Evolutionary conservation across 768 basidiomycete species (phyloP), one percentile per base, ranked within the genome.

Genomic region (Suillus weaverae): DNA sequence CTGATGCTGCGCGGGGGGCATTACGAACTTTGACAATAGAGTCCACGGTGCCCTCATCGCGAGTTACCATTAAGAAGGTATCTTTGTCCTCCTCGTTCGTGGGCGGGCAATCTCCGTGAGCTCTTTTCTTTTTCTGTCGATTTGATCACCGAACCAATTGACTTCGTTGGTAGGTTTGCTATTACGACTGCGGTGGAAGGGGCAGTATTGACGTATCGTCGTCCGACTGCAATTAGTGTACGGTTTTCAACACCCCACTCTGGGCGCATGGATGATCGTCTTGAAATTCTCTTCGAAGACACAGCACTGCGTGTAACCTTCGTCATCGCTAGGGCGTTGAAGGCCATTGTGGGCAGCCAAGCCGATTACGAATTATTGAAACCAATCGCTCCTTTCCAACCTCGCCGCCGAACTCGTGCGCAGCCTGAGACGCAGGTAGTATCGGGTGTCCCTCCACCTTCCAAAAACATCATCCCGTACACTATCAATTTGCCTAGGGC

Each of bases 321-420:
- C 70, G 67, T 81, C 44, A 85, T 87, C 61, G 78, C 79, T 0
- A 81, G 87, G 2, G 71, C 68, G 7, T 66, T 88, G 1, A 63
- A 68, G 32, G 85, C 81, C 11, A 81, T 81, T 6, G 81, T 86
- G 36, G 87, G 87, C 1, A 80, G 77, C 10, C 67, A 71, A 32
- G 81, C 78, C 10, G 86, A 88, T 67, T 78, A 85, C 56, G 83
- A 84, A 18, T 72, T 73, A 2, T 74, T 88, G 33, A 77, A 78
- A 62, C 78, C 86, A 0, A 77, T 70, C 48, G 76, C 78, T 0
- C 83, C 85, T 1, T 88, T 85, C 63, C 70, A 73, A 10, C 74
- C 70, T 22, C 73, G 69, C 1, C 67, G 44, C 8, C 60, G 65
- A 20, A 70, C 38, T 5, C 41, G 48, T 5, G 53, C 69, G 14